These are phyloP conservation scores for Cicer cuneatum DNA, from an alignment of 306 rosid species.

Conservation along the genomic window DNA sequence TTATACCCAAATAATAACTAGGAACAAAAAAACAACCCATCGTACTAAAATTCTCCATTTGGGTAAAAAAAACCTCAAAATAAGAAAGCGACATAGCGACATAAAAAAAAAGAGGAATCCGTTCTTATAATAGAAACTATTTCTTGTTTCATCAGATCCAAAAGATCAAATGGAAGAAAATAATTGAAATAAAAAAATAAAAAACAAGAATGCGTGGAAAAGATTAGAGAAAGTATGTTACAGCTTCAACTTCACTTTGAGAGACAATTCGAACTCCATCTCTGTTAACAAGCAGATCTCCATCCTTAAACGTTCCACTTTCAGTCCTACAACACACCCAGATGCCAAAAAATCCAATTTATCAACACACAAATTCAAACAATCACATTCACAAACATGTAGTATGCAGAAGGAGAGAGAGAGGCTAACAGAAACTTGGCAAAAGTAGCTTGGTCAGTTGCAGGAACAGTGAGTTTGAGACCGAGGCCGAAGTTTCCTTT, in stretches of 20 bases:
- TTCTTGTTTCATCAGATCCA: conserved; percentile 42
- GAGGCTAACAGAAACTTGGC: conserved; percentile 73
- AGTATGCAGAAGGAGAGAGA: background rate
- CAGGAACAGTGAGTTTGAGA: conserved; percentile 84
- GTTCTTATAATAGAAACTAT: background rate
- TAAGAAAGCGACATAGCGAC: background rate
- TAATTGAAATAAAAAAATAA: background rate
- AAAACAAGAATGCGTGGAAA: conserved; percentile 12
- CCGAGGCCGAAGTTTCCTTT: conserved; percentile 63
- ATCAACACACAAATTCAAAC: conserved; percentile 15
- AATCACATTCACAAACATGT: conserved; percentile 24
- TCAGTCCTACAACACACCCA: conserved; percentile 69
- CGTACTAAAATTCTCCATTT: conserved; percentile 11
- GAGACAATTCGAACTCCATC: conserved; percentile 94
- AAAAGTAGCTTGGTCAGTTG: conserved; percentile 65
- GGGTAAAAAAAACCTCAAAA: conserved; percentile 23
- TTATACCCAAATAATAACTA: background rate
- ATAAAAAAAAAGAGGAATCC: conserved; percentile 1
- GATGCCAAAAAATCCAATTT: conserved; percentile 43
- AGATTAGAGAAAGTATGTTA: conserved; percentile 45
- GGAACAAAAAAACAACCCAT: conserved; percentile 5
- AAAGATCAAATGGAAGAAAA: conserved; percentile 45
- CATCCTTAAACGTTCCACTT: conserved; percentile 93
- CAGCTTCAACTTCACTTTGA: conserved; percentile 78
- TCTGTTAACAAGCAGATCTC: conserved; percentile 91